A percentile compares a stretch with the other conserved stretches of the same genome.
phyloP scores from a whole-genome alignment of 1,139 yeast species.

The Suhomyces taliae region DNA sequence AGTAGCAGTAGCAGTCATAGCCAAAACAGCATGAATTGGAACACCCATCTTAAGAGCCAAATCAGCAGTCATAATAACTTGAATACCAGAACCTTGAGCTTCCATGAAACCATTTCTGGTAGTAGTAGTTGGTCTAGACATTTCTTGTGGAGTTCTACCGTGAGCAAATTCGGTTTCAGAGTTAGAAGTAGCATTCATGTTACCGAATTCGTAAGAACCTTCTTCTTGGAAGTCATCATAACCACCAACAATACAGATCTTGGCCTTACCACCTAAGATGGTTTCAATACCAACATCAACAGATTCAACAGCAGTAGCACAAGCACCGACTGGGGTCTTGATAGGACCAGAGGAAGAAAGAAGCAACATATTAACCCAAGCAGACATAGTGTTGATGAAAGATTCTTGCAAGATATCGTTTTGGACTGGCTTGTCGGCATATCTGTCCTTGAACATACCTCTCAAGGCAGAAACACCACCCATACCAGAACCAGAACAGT shows the following conservation, averaged over 20 bases:
- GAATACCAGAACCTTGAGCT: slow-evolving; percentile 99
- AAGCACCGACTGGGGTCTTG: slow-evolving; percentile 99
- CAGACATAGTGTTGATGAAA: slow-evolving; percentile 97
- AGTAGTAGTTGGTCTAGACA: slow-evolving; percentile 98
- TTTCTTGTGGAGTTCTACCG: slow-evolving; percentile 97
- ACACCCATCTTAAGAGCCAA: slow-evolving; percentile 97
- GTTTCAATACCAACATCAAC: slow-evolving; percentile 96
- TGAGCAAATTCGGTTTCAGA: slow-evolving; percentile 82
- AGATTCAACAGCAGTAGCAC: slow-evolving; percentile 98
- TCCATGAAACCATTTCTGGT: slow-evolving; percentile 98
- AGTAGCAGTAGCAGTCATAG: slow-evolving; percentile 93
- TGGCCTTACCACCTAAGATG: slow-evolving; percentile 88
- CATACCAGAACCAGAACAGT: slow-evolving; percentile 99
- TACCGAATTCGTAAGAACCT: slow-evolving; percentile 96
- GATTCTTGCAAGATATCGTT: slow-evolving; percentile 97
- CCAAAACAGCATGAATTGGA: slow-evolving; percentile 95
- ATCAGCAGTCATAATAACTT: slow-evolving; percentile 92
- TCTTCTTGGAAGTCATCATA: slow-evolving; percentile 99
- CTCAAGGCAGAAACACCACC: slow-evolving; percentile 97
- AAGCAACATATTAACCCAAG: slow-evolving; percentile 98
- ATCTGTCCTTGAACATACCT: slow-evolving; percentile 97
- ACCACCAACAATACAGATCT: slow-evolving; percentile 96
- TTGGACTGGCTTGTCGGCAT: slow-evolving; percentile 88
- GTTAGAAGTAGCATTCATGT: slow-evolving; percentile 98
- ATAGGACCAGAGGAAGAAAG: slow-evolving; percentile 98